Evolutionary conservation across 208 protist species (phyloP).

Genomic region (Leptomonas pyrrhocoris): DNA sequence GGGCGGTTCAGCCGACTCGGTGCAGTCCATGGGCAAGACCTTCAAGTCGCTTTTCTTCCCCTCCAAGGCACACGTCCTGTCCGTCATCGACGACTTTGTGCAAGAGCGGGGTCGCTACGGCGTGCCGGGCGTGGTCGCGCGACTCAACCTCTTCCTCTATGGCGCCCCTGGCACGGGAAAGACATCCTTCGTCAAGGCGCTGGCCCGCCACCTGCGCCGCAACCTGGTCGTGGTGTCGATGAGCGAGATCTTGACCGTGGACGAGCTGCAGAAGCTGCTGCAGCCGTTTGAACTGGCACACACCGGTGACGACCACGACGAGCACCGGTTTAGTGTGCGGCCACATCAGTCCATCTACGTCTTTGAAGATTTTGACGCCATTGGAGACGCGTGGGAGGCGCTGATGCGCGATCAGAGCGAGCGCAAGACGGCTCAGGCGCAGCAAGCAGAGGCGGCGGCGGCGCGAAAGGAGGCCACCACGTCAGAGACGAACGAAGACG

Average conservation of each 20-base stretch:
- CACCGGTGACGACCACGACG: neutral
- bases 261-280: conserved; percentile 61
- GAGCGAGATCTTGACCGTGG: conserved; percentile 65
- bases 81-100: conserved; percentile 69
- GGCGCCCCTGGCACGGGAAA: conserved; percentile 94
- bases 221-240: conserved; percentile 81
- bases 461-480: neutral
- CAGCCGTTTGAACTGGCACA: conserved; percentile 34
- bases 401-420: conserved; percentile 12
- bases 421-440: neutral
- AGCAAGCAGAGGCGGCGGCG: neutral
- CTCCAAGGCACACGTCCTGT: conserved; percentile 69
- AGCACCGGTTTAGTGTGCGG: conserved; percentile 21
- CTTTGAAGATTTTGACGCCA: conserved; percentile 86
- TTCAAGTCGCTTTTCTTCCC: conserved; percentile 87
- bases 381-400: conserved; percentile 33
- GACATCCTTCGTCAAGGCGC: conserved; percentile 88
- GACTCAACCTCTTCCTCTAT: conserved; percentile 85
- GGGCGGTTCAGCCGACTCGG: neutral
- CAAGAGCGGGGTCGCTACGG: conserved; percentile 68
- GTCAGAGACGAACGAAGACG: neutral
- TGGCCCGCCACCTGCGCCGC: conserved; percentile 75
- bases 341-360: conserved; percentile 72
- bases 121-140: conserved; percentile 61
- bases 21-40: conserved; percentile 42